Evolutionary conservation across 441 rosid species (phyloP).

Genomic region (Euphorbia schlechtendalii): DNA sequence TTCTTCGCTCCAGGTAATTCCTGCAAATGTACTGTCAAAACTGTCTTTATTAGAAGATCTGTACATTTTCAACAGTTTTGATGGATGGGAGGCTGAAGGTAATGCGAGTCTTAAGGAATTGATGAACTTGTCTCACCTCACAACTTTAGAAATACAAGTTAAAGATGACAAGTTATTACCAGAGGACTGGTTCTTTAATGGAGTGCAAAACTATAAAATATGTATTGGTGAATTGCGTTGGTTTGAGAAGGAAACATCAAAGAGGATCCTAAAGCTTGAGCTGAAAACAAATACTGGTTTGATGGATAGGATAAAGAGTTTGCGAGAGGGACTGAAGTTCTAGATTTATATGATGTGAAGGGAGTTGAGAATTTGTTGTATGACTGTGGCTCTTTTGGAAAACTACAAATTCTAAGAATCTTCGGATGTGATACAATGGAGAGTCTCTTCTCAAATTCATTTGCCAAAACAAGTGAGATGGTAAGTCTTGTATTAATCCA

Average conservation of each 20-base stretch:
- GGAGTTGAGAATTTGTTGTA: background rate
- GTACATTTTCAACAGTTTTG: conserved; percentile 4
- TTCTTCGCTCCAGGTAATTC: conserved; percentile 8
- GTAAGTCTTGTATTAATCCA: too few relatives aligned
- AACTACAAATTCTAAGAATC: conserved; percentile 7
- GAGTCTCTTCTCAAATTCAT: conserved; percentile 3
- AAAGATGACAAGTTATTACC: background rate
- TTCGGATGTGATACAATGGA: background rate
- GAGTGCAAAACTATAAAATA: conserved; percentile 1
- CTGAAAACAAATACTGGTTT: background rate
- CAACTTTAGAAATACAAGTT: conserved; percentile 7
- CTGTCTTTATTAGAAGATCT: conserved; percentile 22
- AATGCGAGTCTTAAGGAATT: conserved; percentile 17
- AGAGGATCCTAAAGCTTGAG: conserved; percentile 10
- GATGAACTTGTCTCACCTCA: background rate
- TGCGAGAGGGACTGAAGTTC: too few relatives aligned
- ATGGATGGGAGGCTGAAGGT: conserved; percentile 15
- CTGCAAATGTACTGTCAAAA: conserved; percentile 17
- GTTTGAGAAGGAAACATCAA: background rate
- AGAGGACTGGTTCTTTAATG: background rate
- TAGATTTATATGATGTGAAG: background rate
- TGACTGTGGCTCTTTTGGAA: conserved; percentile 10
- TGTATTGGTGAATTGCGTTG: background rate
- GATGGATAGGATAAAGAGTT: background rate
- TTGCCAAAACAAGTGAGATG: too few relatives aligned